Base-by-base conservation (phyloP, 139 green algal species). In the Nannochloris sp. region DNA sequence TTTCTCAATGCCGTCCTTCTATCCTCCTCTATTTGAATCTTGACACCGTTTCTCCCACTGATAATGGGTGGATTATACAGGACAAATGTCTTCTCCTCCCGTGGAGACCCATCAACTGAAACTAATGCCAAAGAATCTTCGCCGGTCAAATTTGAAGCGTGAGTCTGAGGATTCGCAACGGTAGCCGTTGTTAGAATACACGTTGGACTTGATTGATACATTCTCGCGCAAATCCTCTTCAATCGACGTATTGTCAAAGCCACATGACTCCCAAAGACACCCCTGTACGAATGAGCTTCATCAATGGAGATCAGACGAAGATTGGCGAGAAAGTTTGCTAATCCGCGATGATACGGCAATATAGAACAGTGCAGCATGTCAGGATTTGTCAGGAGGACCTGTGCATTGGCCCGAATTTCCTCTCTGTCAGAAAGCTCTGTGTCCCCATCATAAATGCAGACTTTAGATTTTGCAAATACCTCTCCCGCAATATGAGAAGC, bases 311-410 rank as follows among this genome's bases (percentile, higher is more conserved):
- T 72, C 10, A 85, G 85, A 2, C 55, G 54, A 16, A 97, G 85
- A 24, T 81, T 78, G 10, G 75, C 46, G 44, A 97, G 70, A 37
- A 97, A 57, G 4, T 76, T 75, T 1, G 9, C 34, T 53, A 94
- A 96, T 16, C 74, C 23, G 19, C 19, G 24, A 68, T 97, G 87
- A 14, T 68, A 50, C 1, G 87, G 88, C 61, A 97, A 79, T n/a
- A 97, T 68, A 46, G 72, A 79, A 25, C 77, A 34, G 78, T 98
- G 92, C 51, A 98, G 79, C 92, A 97, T 98, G 85, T 98, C 92
- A 0, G 92, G 92, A 74, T 98, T 98, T 64, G 92, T 95, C 63
- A 98, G 71, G 16, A 93, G 67, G 67, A 95, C 57, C 61, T 84
- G 83, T 0, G 76, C 83, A 6, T 79, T 53, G 1, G 68, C 58